Conservation (phyloP, 2,329 filamentous ascomycete species). For the Apiospora rasikravindrae region DNA sequence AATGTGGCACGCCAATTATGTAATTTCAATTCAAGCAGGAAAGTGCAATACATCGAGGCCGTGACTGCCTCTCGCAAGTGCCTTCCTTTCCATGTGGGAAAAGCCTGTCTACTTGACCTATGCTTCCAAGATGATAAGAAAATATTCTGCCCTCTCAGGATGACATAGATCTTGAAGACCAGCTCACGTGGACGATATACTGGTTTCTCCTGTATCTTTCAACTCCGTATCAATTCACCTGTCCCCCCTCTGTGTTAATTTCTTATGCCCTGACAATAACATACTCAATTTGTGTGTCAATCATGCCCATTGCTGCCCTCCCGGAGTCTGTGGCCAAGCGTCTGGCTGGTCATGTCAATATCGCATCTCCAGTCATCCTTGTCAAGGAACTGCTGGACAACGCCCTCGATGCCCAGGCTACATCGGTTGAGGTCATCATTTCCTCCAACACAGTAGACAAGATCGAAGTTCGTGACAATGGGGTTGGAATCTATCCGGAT, state of each 20-base stretch:
- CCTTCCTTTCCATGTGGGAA: neutral
- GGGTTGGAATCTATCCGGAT: slow-evolving; percentile 67
- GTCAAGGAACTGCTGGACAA: slow-evolving; percentile 83
- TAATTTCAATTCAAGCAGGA: neutral
- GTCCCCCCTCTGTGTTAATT: neutral
- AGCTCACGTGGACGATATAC: neutral
- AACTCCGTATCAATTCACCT: neutral
- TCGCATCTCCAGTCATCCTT: slow-evolving; percentile 64
- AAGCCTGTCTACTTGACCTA: neutral
- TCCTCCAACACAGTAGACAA: slow-evolving; percentile 70
- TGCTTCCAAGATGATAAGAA: neutral
- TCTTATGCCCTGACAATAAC: neutral
- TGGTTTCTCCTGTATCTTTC: neutral
- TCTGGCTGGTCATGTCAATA: slow-evolving; percentile 64
- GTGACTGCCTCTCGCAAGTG: neutral
- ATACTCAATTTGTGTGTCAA: slow-evolving; percentile 13
- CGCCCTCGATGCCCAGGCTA: slow-evolving; percentile 73
- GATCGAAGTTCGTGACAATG: slow-evolving; percentile 75
- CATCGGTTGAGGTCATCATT: slow-evolving; percentile 67
- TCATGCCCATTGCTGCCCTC: slow-evolving; percentile 57
- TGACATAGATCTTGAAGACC: neutral
- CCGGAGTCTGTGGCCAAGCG: slow-evolving; percentile 56
- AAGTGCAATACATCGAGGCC: neutral
- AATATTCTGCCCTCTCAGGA: neutral
- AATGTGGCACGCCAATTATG: no score